Evolutionary conservation across 1,139 yeast genomes (phyloP), one percentile per base, ranked within the genome.

Genomic region (Pichia terricola): DNA sequence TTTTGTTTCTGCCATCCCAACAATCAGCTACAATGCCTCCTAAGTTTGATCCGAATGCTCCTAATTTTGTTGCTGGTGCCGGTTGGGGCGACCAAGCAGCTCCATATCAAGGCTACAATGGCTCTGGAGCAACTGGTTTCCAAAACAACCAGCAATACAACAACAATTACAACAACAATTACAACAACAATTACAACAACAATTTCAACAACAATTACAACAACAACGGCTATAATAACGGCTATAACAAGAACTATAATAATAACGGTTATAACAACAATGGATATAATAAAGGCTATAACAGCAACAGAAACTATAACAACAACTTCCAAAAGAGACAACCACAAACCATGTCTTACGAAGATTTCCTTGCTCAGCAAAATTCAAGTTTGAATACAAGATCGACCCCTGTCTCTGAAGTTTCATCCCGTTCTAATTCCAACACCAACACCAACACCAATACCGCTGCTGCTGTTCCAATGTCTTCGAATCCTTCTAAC

Each of bases 401-500:
- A 43, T 34, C 40, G 35, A 30, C 25, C 9, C 40, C 42, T n/a
- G 27, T 7, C 26, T 56, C 61, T 7, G 55, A 53, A 37, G 48
- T 43, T 25, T 52, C 60, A 2, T 58, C 63, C 11, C 64, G 64
- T 33, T 39, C 52, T 31, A 53, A 46, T 26, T 46, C 49, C 3
- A 46, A 42, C 16, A 16, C 22, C 22, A 16, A 16, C 22, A 16
- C 22, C 22, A 16, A 16, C 22, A 16, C 22, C 22, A 40, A 36
- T 26, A 31, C 45, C 28, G 58, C 64, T 25, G 58, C 62, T 26
- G 51, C 58, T 30, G 55, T 58, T 28, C 56, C 64, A 28, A 41
- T 55, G 40, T 52, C 59, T 16, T 45, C 57, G 4, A 48, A 52
- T 53, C 53, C 62, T 42, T 66, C 69, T 8, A 56, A 63, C 4